Base-by-base conservation (phyloP, 148 eudicot genomes). In the Vaccinium macrocarpon region DNA sequence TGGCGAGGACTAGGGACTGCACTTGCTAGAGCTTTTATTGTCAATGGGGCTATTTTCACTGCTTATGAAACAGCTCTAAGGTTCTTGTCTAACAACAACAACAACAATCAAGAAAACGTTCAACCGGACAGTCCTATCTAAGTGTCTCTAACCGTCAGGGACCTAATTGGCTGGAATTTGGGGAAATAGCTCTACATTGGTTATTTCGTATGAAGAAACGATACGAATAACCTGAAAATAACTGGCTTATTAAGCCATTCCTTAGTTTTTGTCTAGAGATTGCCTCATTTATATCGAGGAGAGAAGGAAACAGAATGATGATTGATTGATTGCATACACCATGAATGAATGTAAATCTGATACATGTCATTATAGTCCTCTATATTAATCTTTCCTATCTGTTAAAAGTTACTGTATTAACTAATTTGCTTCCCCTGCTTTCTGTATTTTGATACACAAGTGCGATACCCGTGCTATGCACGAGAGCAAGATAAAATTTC, bases 31-130 rank as follows among this genome's bases (percentile, higher is more conserved):
- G 98, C 98, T 29, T 97, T 95, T 80, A 88, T 96, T 10, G 98
- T 96, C 59, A 96, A 96, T 84, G 99, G 97, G 10, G 97, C 97
- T 5, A 89, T 93, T 35, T 96, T 96, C 81, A 81, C 92, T 21
- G 98, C 97, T 21, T 96, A 96, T 83, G 99, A 96, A 88, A 89
- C 93, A 21, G 91, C 98, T 27, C 81, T 96, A 88, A 90, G 99
- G 87, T 90, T 85, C 74, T 55, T 95, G 7, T 92, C 90, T 53
- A 81, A 49, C 68, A 35, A 16, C n/a, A 18, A 35, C 3, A 35
- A 35, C 38, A 35, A 35, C 38, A 35, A 35, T 35, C 83, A 76
- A 42, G 89, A 84, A 79, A 85, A 57, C 50, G 84, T 91, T 35
- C 88, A 89, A 38, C 27, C 93, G 9, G 98, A 93, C 6, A 86